phyloP scores from a whole-genome alignment of 1,139 yeast species.

The Yamadazyma songkhlaensis region DNA sequence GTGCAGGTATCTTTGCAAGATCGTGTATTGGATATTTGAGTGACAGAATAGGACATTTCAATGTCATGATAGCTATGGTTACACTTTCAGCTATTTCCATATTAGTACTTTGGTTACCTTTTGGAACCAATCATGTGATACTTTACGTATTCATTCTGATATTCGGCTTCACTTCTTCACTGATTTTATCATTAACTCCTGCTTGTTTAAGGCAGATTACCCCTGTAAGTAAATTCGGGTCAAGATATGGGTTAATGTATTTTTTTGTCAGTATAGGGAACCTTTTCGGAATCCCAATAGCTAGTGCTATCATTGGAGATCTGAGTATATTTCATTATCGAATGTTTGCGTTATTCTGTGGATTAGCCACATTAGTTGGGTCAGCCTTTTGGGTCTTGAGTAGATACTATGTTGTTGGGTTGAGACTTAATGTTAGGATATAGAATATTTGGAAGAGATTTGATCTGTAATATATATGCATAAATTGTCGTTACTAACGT shows the following conservation, averaged over 20 bases:
- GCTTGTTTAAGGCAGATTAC: constrained; percentile 40
- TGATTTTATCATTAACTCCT: constrained; percentile 34
- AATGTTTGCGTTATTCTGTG: constrained; percentile 36
- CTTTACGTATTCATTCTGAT: constrained; percentile 23
- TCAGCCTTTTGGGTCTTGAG: constrained; percentile 30
- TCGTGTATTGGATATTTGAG: constrained; percentile 37
- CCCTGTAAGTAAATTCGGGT: constrained; percentile 34
- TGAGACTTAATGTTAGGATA: constrained; percentile 29
- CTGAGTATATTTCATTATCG: constrained; percentile 29
- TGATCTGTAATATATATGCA: not conserved
- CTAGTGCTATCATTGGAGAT: constrained; percentile 39
- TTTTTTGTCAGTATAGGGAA: constrained; percentile 39
- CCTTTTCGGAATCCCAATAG: constrained; percentile 43
- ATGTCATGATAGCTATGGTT: constrained; percentile 37
- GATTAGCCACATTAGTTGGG: constrained; percentile 27
- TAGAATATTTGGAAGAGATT: too few species aligned
- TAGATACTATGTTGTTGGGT: constrained; percentile 33
- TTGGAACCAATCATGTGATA: constrained; percentile 29
- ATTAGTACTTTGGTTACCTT: constrained; percentile 37
- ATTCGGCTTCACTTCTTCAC: constrained; percentile 33
- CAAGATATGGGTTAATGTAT: constrained; percentile 39
- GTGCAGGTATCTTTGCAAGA: constrained; percentile 38
- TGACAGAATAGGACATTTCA: constrained; percentile 37
- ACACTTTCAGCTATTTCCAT: constrained; percentile 29
- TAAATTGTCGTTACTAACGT: constrained; percentile 23